phyloP scores from a whole-genome alignment of 306 rosid genomes.

The Citrullus amarus region DNA sequence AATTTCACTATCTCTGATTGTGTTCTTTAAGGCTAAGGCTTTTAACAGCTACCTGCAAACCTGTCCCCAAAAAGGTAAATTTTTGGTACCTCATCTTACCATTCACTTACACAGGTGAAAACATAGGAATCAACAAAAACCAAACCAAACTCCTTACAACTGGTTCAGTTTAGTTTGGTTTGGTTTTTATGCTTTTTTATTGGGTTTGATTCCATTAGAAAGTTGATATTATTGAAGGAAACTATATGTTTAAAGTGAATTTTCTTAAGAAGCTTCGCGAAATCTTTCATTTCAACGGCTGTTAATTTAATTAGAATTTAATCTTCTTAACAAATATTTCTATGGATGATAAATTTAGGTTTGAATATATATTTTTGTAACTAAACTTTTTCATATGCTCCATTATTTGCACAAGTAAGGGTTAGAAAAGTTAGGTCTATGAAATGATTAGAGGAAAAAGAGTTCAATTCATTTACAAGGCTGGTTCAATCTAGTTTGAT shows the following conservation, averaged over 20 bases:
- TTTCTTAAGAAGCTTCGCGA: too few species aligned
- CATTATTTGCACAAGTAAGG: background rate
- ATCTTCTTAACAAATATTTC: too few species aligned
- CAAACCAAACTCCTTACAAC: background rate
- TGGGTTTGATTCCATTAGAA: background rate
- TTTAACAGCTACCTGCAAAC: background rate
- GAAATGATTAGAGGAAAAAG: background rate
- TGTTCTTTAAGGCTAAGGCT: background rate
- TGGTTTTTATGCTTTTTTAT: background rate
- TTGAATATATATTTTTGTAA: too few species aligned
- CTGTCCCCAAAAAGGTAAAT: background rate
- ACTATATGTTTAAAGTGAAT: background rate
- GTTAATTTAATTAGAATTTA: too few species aligned
- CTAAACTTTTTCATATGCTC: background rate
- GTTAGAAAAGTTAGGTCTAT: too few species aligned
- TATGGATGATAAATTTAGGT: background rate
- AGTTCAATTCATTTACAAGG: background rate
- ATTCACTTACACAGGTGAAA: background rate
- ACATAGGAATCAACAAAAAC: background rate
- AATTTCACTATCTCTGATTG: background rate
- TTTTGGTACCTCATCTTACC: background rate
- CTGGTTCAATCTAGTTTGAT: background rate
- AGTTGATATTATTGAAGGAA: background rate
- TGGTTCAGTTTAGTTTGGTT: background rate
- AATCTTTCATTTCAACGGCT: too few species aligned